These are phyloP conservation scores for Vaccinium corymbosum DNA, from an alignment of 148 eudicot genomes.

Conservation along the genomic window DNA sequence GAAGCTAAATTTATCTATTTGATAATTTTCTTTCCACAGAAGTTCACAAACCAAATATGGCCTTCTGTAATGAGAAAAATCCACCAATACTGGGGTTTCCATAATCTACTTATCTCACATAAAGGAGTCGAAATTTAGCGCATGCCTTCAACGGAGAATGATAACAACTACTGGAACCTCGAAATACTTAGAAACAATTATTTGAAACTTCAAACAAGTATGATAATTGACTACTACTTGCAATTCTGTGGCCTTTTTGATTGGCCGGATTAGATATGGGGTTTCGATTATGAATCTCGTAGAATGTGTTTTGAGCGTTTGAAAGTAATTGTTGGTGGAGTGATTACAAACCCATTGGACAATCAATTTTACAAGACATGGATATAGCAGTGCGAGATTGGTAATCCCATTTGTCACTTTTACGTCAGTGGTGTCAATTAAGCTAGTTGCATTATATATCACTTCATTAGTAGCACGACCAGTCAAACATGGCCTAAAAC, in stretches of 20 bases:
- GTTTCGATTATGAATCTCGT: background rate
- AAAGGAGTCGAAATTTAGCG: background rate
- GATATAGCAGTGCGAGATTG: background rate
- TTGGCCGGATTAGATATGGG: background rate
- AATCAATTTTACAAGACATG: background rate
- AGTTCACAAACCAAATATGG: background rate
- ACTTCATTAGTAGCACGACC: background rate
- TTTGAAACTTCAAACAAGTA: background rate
- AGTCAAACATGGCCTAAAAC: background rate
- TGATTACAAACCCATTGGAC: background rate
- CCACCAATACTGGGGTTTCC: background rate
- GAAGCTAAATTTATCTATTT: background rate
- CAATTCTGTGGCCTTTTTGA: background rate
- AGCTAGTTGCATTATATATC: background rate
- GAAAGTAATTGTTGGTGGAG: background rate
- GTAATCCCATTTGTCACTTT: background rate
- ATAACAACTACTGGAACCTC: background rate
- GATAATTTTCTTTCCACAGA: background rate
- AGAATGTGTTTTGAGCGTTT: background rate
- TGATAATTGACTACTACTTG: background rate
- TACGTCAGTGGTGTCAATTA: background rate
- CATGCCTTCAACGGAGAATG: background rate
- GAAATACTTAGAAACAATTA: background rate
- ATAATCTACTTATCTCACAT: background rate
- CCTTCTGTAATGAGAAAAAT: background rate